Evolutionary conservation across 176 grass and related monocot species (phyloP).

Genomic region (Carex littledalei): DNA sequence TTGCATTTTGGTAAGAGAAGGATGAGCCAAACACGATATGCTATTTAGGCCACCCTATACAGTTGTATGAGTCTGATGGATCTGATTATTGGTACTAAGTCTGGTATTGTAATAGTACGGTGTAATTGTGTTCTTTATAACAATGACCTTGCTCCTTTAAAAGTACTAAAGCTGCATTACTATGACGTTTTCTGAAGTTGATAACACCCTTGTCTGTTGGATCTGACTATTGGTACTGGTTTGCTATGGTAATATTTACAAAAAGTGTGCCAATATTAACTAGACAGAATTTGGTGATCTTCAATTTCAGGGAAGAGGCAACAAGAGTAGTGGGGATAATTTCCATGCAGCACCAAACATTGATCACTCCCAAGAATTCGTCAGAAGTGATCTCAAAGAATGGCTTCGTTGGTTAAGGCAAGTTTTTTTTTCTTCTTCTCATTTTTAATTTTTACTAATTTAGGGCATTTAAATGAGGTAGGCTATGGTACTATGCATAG

Average conservation of each 20-base stretch:
- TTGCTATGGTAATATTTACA: background rate
- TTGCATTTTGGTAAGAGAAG: background rate
- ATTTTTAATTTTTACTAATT: background rate
- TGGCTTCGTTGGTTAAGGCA: slow-evolving; percentile 92
- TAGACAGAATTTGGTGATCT: background rate
- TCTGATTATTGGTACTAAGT: background rate
- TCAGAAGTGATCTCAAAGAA: slow-evolving; percentile 86
- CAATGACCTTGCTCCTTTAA: too few species aligned
- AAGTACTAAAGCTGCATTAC: too few species aligned
- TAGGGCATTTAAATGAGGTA: background rate
- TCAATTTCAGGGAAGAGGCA: slow-evolving; percentile 72
- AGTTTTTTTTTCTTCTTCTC: background rate
- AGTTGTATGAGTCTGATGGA: background rate
- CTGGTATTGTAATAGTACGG: background rate
- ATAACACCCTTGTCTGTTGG: background rate
- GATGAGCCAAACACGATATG: background rate
- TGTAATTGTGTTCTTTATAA: too few species aligned
- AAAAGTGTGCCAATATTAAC: background rate
- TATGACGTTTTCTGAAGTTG: too few species aligned
- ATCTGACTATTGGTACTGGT: background rate
- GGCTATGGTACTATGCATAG: too few species aligned
- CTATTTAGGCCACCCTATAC: background rate
- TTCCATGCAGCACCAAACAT: slow-evolving; percentile 99
- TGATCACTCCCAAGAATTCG: slow-evolving; percentile 98
- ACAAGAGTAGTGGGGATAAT: slow-evolving; percentile 96